Conservation (phyloP, 768 basidiomycete species). For the Psilocybe tampanensis region DNA sequence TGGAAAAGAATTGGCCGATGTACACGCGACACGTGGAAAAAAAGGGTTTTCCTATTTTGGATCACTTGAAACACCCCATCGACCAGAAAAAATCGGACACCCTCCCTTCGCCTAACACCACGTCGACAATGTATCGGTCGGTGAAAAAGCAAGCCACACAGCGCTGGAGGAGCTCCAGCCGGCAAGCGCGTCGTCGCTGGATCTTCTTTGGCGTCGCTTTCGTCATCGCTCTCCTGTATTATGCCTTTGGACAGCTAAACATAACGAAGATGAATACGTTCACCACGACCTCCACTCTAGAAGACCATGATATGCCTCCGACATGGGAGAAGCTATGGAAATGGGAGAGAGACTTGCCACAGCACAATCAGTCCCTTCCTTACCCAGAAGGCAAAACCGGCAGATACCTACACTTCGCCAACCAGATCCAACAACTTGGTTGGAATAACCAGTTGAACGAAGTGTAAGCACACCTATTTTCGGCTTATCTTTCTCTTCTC, state of each 20-base stretch:
- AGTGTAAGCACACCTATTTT: slow-evolving; percentile 33
- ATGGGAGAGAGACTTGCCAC: slow-evolving; percentile 49
- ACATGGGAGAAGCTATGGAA: slow-evolving; percentile 29
- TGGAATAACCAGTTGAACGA: slow-evolving; percentile 61
- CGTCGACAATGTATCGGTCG: neutral
- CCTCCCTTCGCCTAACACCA: neutral
- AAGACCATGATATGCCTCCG: slow-evolving; percentile 17
- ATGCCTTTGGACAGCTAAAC: no score
- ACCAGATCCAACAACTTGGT: slow-evolving; percentile 44
- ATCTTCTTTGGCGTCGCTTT: neutral
- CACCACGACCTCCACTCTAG: neutral
- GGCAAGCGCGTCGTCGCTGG: slow-evolving; percentile 1
- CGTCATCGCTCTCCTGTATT: neutral
- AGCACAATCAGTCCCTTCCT: slow-evolving; percentile 49
- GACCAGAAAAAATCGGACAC: neutral
- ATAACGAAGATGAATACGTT: no score
- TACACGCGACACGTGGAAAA: neutral
- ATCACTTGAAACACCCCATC: neutral
- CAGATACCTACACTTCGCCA: slow-evolving; percentile 50
- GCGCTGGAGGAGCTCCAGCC: slow-evolving; percentile 1
- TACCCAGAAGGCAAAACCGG: slow-evolving; percentile 51
- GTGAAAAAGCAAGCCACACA: slow-evolving; percentile 2
- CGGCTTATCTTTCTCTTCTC: neutral
- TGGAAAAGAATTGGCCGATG: neutral
- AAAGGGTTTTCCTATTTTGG: neutral